Evolutionary conservation across 306 rosid species (phyloP), one percentile per base, ranked within the genome.

Genomic region (Sicyos baderoa): DNA sequence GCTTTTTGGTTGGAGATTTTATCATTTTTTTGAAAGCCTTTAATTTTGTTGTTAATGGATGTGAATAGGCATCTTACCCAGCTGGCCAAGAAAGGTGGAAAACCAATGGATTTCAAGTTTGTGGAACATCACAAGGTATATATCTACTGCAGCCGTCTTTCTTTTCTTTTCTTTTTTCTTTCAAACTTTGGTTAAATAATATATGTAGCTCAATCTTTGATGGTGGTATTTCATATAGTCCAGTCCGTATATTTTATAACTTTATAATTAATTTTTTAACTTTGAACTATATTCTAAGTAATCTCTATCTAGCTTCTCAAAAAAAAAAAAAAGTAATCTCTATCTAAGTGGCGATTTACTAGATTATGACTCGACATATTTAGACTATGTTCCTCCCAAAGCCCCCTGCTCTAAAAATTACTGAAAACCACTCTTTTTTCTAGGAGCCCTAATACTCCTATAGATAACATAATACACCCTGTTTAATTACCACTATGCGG

Each of bases 51-150:
- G 21, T 56, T 40, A 44, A 17, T 57, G 21, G 63, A 35, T 70
- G 22, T 72, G 50, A 40, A 55, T 79, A 93, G 98, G 97, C 97
- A 93, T 84, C 90, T 89, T 13, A 86, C 93, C 74, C 88, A 93
- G 72, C 91, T 93, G 48, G 80, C 96, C 58, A 82, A 70, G 78
- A 88, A 77, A 82, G 94, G 98, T 13, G 98, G 97, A 71, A 84
- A 70, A 60, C 98, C 96, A 25, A 75, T 93, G 70, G 83, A 86
- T 68, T 93, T 85, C 27, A 82, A 88, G 72, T 89, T 93, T 75
- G 97, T 93, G 50, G 97, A 93, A 75, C 98, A 89, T 72, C 90
- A 84, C 54, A 89, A 89, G 91, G 98, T 89, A 75, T 59, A 79
- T 3, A 3, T 29, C 13, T 45, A 42, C 47, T 37, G 64, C 50